Percentiles rank a stretch among this genome's conserved stretches.
phyloP scores from a whole-genome alignment of 306 rosid species.

The Begonia masoniana region DNA sequence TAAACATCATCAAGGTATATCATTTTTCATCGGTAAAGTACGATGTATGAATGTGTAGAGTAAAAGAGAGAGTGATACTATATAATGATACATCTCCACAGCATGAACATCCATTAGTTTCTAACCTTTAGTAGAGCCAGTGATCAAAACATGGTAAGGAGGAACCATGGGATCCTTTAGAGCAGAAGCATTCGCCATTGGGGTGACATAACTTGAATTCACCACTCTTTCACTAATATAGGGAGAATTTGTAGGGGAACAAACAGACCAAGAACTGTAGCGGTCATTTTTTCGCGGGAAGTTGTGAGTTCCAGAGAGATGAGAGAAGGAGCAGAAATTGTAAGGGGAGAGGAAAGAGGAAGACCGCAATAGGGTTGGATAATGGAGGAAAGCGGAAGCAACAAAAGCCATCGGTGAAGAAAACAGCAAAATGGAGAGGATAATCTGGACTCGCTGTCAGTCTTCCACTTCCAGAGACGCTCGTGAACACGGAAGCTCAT shows the following conservation, averaged over 20 bases:
- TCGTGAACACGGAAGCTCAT: no score
- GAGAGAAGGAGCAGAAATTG: conserved; percentile 6
- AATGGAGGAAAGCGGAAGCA: conserved; percentile 6
- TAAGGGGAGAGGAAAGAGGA: conserved; percentile 7
- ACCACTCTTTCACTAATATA: background rate
- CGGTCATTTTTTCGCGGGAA: conserved; percentile 4
- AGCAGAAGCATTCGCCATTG: conserved; percentile 14
- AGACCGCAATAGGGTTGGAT: conserved; percentile 4
- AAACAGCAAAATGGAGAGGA: background rate
- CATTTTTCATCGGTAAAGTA: no score
- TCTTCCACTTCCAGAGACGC: no score
- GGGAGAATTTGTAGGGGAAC: conserved; percentile 19
- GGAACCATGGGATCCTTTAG: conserved; percentile 40
- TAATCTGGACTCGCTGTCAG: no score
- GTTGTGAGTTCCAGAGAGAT: conserved; percentile 1
- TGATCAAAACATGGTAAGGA: conserved; percentile 79
- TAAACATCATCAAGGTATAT: no score
- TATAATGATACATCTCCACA: no score
- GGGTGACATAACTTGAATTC: conserved; percentile 6
- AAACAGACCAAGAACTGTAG: conserved; percentile 8
- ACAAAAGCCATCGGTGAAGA: conserved; percentile 12
- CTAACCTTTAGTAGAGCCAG: conserved; percentile 82
- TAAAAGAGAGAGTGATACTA: background rate
- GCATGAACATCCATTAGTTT: no score
- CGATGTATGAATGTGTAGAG: no score